A percentile compares a stretch with the other conserved stretches of the same genome.
Conservation (phyloP, 2,329 filamentous ascomycete genomes). For the Dactylellina haptotyla region DNA sequence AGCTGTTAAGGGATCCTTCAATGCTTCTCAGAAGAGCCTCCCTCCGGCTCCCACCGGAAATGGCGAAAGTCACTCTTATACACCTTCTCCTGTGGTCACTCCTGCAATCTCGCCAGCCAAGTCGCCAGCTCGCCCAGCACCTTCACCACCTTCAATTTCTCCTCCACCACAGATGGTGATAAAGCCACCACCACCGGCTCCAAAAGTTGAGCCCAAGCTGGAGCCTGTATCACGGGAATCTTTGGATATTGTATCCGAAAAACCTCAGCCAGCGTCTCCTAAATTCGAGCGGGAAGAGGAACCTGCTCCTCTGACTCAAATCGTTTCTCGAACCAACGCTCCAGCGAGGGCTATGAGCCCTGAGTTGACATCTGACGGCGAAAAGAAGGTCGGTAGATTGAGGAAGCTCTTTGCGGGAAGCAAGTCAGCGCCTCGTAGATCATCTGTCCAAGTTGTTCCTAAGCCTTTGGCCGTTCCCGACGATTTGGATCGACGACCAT, state of each 20-base stretch:
- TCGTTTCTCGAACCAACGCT: slow-evolving; percentile 37
- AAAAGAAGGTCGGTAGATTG: slow-evolving; percentile 54
- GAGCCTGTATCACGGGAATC: slow-evolving; percentile 19
- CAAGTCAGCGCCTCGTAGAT: slow-evolving; percentile 35
- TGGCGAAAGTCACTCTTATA: slow-evolving; percentile 21
- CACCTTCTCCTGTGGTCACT: slow-evolving; percentile 21
- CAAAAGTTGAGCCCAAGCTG: slow-evolving; percentile 18
- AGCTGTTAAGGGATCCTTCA: slow-evolving; percentile 72
- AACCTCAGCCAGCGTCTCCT: slow-evolving; percentile 55
- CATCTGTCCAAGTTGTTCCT: slow-evolving; percentile 40
- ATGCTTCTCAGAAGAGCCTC: slow-evolving; percentile 40
- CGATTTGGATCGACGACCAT: slow-evolving; percentile 42
- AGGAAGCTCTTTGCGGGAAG: slow-evolving; percentile 35
- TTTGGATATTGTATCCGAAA: slow-evolving; percentile 44
- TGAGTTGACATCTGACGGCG: slow-evolving; percentile 57
- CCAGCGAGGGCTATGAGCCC: slow-evolving; percentile 58
- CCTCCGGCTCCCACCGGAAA: slow-evolving; percentile 41
- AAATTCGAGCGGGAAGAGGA: slow-evolving; percentile 56
- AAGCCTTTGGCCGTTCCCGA: slow-evolving; percentile 34
- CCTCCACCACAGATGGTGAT: slow-evolving; percentile 8
- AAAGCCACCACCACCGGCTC: slow-evolving; percentile 22
- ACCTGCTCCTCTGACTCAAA: slow-evolving; percentile 17
- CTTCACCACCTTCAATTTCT: slow-evolving; percentile 1
- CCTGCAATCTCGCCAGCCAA: slow-evolving; percentile 19
- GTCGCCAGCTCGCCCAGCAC: slow-evolving; percentile 5